phyloP scores from a whole-genome alignment of 2,329 filamentous ascomycete genomes.

The Colletotrichum navitas region DNA sequence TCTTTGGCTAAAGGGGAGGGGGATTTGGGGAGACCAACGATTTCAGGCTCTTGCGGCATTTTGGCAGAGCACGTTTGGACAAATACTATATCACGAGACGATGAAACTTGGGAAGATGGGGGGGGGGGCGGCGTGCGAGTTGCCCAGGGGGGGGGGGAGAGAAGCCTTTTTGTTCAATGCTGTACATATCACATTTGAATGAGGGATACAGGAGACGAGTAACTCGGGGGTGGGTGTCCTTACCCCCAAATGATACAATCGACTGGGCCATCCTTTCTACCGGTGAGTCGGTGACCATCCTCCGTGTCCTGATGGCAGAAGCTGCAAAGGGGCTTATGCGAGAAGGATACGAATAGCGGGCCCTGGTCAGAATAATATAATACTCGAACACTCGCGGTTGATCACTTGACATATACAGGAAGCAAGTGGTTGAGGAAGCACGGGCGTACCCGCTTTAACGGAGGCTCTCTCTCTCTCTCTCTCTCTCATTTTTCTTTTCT shows the following conservation, averaged over 20 bases:
- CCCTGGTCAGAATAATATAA: too few species aligned
- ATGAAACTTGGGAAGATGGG: constrained; percentile 3
- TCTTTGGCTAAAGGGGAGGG: constrained; percentile 26
- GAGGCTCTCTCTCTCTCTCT: background rate
- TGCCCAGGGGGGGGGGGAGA: background rate
- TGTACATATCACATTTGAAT: constrained; percentile 19
- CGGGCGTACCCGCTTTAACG: background rate
- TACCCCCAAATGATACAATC: background rate
- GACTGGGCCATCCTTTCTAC: background rate
- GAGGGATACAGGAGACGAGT: constrained; percentile 22
- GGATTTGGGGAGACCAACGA: constrained; percentile 8
- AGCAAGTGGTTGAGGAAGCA: too few species aligned
- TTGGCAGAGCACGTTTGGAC: constrained; percentile 36
- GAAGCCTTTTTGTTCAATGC: background rate
- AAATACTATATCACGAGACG: constrained; percentile 17
- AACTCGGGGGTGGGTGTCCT: constrained; percentile 8
- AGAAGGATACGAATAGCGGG: too few species aligned
- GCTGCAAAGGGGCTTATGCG: too few species aligned
- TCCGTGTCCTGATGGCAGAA: too few species aligned
- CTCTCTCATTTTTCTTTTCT: too few species aligned
- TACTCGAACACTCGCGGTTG: too few species aligned
- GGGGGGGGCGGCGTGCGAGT: constrained; percentile 3
- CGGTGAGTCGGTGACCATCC: too few species aligned
- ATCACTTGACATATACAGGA: too few species aligned
- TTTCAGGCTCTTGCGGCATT: constrained; percentile 27